Evolutionary conservation across 1,139 yeast species (phyloP), one percentile per base, ranked within the genome.

Genomic region (Candida glucosophila): DNA sequence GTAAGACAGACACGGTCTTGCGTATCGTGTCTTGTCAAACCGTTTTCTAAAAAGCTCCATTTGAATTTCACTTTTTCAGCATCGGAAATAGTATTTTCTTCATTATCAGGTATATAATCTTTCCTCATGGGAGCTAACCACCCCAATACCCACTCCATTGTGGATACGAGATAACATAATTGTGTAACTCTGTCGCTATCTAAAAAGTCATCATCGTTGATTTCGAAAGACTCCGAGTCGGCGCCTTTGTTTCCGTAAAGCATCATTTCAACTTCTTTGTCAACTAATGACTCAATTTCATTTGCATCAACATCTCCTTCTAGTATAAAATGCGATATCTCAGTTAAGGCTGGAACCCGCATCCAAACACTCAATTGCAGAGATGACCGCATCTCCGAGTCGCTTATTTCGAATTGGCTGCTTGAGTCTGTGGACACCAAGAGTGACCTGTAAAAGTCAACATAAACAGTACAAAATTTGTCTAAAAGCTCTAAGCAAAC

Each of bases 71-170:
- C 44, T 33, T 55, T 56, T 30, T 71, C 78, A 7, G 67, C 53
- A n/a, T 23, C 12, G 0, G 58, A 41, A 5, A 54, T 35, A 16
- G 48, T 47, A 20, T 39, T 31, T 20, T 27, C 37, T 29, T 41
- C 30, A 39, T 37, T 26, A 31, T 47, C 61, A 8, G 50, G 55
- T n/a, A n/a, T n/a, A n/a, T n/a, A n/a, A n/a, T n/a, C n/a, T n/a
- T n/a, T 58, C 19, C 67, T 67, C 34, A 73, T 43, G n/a, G 43
- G 37, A 5, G 77, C 77, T 23, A 77, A 49, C 83, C 82, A 72
- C 13, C 58, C 39, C 33, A 70, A 48, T 17, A 74, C 49, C 71
- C 75, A 60, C 15, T 55, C 47, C 3, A 69, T 36, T 6, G 78
- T 60, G 19, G 58, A 50, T 25, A 70, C 44, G 31, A 79, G 53